Evolutionary conservation across 768 basidiomycete genomes (phyloP), one percentile per base, ranked within the genome.

Genomic region (Termitomyces sp.): DNA sequence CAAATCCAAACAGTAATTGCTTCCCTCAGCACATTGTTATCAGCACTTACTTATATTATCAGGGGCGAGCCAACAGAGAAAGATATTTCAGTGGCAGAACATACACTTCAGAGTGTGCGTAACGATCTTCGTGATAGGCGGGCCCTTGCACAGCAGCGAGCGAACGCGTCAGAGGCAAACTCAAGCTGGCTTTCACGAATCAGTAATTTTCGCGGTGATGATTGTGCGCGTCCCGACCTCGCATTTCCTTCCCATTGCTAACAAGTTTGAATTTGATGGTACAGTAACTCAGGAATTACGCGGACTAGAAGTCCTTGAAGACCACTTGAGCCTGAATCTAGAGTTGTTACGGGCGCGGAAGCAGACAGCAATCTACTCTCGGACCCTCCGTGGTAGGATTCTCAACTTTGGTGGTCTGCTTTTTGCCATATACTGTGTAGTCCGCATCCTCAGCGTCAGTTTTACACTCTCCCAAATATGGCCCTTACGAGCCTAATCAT

Each of bases 371-470:
- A 71, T 75, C 64, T 87, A 80, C 62, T 70, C 81, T 5, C 66
- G 70, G 4, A 89, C 89, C 0, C 68, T 87, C 54, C 76, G 73
- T 58, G 89, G 90, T 1, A 76, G 71, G 54, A 51, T 84, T 2
- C 71, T 80, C 63, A 77, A 75, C 57, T 63, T 77, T 52, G 71
- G 79, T 1, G 82, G 84, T 30, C 70, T 75, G 13, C 18, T 82
- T 6, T 90, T 91, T 68, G 87, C 86, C 12, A 58, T 83, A 3
- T 92, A 91, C 68, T 92, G 88, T 63, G 68, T 83, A 4, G 75
- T 83, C 36, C 81, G 90, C 52, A 79, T 85, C 43, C 60, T 85
- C 64, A 85, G 77, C 60, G 90, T 88, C 66, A 65, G 85, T 76
- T 30, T 49, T 49, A 43, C 47, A 61, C 28, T 32, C 18, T 12